Percentiles rank a stretch among this genome's conserved stretches.
phyloP scores from a whole-genome alignment of 2,329 filamentous ascomycete genomes.

The Cladosporium sp. region DNA sequence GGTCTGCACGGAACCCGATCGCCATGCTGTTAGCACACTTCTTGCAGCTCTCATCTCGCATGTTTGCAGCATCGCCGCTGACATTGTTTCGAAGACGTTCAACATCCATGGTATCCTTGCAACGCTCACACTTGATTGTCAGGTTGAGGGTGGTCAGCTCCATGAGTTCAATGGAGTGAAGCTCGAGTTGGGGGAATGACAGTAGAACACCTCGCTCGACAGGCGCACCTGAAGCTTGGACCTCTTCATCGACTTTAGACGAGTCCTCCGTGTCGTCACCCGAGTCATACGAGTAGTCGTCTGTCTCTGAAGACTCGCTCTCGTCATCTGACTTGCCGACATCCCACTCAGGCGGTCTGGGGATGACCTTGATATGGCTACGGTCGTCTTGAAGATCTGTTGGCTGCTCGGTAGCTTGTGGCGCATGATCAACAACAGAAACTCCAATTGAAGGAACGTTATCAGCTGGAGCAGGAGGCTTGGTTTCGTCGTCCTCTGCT shows the following conservation, averaged over 20 bases:
- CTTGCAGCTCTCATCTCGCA: conserved; percentile 47
- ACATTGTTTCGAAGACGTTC: conserved; percentile 57
- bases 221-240: conserved; percentile 37
- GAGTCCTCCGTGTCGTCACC: conserved; percentile 47
- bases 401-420: neutral
- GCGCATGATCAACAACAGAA: conserved; percentile 1
- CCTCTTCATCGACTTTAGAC: conserved; percentile 32
- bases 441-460: neutral
- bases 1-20: conserved; percentile 53
- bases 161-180: conserved; percentile 71
- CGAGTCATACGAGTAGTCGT: conserved; percentile 40
- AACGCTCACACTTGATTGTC: conserved; percentile 72
- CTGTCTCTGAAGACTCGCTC: conserved; percentile 25
- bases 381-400: conserved; percentile 37
- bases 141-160: conserved; percentile 63
- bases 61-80: conserved; percentile 35
- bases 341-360: conserved; percentile 73
- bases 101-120: conserved; percentile 68
- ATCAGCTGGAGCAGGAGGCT: conserved; percentile 8
- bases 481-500: conserved; percentile 22
- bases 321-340: conserved; percentile 31
- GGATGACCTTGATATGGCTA: conserved; percentile 65
- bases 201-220: conserved; percentile 68
- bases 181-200: conserved; percentile 71
- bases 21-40: conserved; percentile 51